Evolutionary conservation across 2,329 filamentous ascomycete species (phyloP).

Genomic region (Aureobasidium subglaciale): DNA sequence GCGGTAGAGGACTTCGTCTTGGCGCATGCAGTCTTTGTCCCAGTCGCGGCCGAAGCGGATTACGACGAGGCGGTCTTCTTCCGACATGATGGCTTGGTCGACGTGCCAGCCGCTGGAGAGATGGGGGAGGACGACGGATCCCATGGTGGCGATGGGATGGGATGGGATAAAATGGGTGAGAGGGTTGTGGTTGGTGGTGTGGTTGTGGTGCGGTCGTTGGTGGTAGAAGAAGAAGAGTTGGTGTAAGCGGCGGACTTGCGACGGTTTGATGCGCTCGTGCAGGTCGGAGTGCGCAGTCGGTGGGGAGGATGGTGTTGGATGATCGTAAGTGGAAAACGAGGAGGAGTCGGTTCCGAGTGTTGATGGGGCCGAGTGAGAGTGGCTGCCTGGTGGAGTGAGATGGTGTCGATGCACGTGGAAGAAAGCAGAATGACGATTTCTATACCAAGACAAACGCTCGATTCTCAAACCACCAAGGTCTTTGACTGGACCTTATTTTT

Average conservation of each 20-base stretch:
- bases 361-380: not conserved
- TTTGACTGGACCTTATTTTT: too few relatives aligned
- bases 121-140: conserved; percentile 87
- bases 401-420: not conserved
- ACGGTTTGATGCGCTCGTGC: not conserved
- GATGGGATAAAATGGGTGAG: too few relatives aligned
- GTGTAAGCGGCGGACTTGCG: not conserved
- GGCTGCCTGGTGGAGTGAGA: not conserved
- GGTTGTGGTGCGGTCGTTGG: not conserved
- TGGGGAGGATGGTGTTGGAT: not conserved
- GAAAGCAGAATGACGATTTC: conserved; percentile 5
- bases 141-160: conserved; percentile 42
- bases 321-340: not conserved
- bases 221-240: not conserved
- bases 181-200: not conserved
- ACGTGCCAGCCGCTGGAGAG: conserved; percentile 93
- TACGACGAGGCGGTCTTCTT: conserved; percentile 87
- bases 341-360: not conserved
- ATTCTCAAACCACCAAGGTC: not conserved
- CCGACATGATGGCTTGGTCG: conserved; percentile 85
- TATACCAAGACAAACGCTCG: not conserved
- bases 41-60: conserved; percentile 89
- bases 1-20: conserved; percentile 91
- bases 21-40: conserved; percentile 71
- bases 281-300: not conserved